Base-by-base conservation (phyloP, 306 rosid genomes). In the Psophocarpus tetragonolobus region DNA sequence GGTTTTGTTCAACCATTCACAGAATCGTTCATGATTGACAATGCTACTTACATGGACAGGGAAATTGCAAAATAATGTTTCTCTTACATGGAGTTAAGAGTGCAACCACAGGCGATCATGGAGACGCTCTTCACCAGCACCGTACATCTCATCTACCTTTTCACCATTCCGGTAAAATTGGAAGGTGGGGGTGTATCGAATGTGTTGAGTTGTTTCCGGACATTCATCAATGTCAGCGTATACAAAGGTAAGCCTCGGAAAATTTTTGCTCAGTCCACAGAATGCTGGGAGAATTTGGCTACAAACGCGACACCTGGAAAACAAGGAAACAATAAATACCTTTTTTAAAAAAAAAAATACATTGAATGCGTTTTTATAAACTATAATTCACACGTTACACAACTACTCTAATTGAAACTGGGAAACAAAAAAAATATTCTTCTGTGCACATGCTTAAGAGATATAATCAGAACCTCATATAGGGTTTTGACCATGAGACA, bases 161-260 rank as follows among this genome's bases (percentile, higher is more conserved):
- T 93, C 97, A 58, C 95, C 98, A 69, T 87, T 89, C 23, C 97
- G 77, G 23, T 81, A 91, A 62, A 91, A 88, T 51, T 88, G 97
- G 71, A 93, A 93, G 18, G 98, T 91, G 0, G 98, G 97, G 14
- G 97, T 93, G 72, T 93, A 93, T 24, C 95, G 88, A 67, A 93
- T 91, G 71, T 88, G 92, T 65, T 82, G 92, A 62, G 98, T 93
- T 29, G 98, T 91, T 84, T 91, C 95, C 0, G 98, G 98, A 53
- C 95, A 93, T 72, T 91, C 97, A 79, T 93, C 98, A 58, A 91
- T 93, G 57, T 94, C 97, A 11, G 93, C 88, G 20, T 94, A 92
- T 75, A 92, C 24, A 75, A 92, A 94, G 8, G 89, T 85, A 48
- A 92, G 82, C 86, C 86, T 89, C 0, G 93, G 96, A 78, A 92